Evolutionary conservation across 371 early-diverging fungal species (phyloP), one percentile per base, ranked within the genome.

Genomic region (Capillidium rhysosporum): DNA sequence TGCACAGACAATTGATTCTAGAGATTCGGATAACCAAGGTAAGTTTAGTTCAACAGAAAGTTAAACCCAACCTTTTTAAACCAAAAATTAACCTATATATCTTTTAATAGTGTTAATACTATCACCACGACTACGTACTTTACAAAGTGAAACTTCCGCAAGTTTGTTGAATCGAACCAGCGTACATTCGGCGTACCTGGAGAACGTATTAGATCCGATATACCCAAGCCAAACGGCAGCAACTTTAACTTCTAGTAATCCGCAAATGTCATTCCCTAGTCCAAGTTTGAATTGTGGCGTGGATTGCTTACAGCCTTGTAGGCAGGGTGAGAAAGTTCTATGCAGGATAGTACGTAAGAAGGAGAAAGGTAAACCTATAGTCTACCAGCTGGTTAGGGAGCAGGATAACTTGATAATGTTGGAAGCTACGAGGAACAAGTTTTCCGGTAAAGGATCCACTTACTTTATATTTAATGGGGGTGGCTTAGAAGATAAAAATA

Each of bases 341-440:
- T 89, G 90, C 64, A 69, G 75, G 38, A 84, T 89, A 55, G 66
- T 72, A 10, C 79, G 90, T 23, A 70, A 69, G 49, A 75, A 75
- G 56, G 82, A 80, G 44, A 85, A 86, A 2, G 68, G 67, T 30
- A 10, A n/a, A 21, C 18, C 20, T 20, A 40, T 25, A 9, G 18
- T 20, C 2, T 87, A 87, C 56, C 80, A 86, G 49, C 60, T 89
- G 12, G 80, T 59, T 52, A 67, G 83, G 18, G 86, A 89, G 54
- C 73, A 80, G 39, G 61, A 59, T 3, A 47, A 61, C 28, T 61
- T 66, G 26, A 68, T 84, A 45, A 56, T 84, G 24, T 63, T 89
- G 56, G 67, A 80, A 0, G 86, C 86, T 1, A 66, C 76, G 7
- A 84, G 86, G 46, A 69, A 74, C 56, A 76, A 79, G 56, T 34